phyloP scores from a whole-genome alignment of 441 rosid genomes.

The Viola pubescens region DNA sequence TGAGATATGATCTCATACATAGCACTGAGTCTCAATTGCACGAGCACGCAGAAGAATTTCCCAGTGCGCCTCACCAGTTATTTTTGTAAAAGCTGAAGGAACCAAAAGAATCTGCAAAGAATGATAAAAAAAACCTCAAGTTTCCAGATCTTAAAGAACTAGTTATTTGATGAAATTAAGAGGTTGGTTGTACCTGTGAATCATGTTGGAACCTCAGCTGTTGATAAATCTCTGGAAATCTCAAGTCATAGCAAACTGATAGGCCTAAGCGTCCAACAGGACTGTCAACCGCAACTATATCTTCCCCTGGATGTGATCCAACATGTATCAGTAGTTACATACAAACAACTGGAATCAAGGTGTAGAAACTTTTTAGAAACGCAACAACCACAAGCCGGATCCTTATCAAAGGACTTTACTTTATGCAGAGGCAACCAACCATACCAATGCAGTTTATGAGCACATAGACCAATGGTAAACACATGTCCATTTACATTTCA shows the following conservation, averaged over 20 bases:
- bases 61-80: conserved; percentile 96
- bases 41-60: conserved; percentile 89
- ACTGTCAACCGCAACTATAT: conserved; percentile 67
- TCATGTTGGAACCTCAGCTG: conserved; percentile 72
- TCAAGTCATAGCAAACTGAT: conserved; percentile 90
- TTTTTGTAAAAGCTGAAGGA: conserved; percentile 85
- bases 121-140: conserved; percentile 4
- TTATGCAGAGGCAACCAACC: too few species aligned
- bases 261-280: conserved; percentile 81
- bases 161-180: neutral
- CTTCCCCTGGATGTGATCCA: conserved; percentile 40
- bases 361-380: neutral
- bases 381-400: neutral
- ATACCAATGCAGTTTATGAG: too few species aligned
- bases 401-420: neutral
- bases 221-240: conserved; percentile 92
- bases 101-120: conserved; percentile 61
- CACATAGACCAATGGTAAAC: too few species aligned
- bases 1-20: conserved; percentile 36
- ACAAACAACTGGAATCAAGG: neutral
- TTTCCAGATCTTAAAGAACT: conserved; percentile 8
- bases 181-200: conserved; percentile 45
- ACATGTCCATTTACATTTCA: too few species aligned
- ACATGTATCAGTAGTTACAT: conserved; percentile 10
- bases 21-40: conserved; percentile 95